Evolutionary conservation across 768 basidiomycete species (phyloP), one percentile per base, ranked within the genome.

Genomic region (Trametes maxima): DNA sequence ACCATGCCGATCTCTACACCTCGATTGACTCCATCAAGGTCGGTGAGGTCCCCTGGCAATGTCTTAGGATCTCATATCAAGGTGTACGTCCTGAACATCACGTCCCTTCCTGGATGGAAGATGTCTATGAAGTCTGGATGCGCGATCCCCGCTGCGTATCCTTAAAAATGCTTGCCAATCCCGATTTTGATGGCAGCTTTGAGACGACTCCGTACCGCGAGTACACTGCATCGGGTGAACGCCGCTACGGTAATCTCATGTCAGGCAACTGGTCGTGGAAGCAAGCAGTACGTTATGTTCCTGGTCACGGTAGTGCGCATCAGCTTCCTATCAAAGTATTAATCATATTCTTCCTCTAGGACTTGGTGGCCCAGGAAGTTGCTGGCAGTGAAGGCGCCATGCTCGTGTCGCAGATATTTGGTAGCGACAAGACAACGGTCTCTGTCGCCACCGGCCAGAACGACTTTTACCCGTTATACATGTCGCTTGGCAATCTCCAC

Each of bases 41-140:
- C 19, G 77, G 76, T 12, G 74, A 75, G 25, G 67, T 71, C 16
- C 73, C 76, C 0, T 82, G 80, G 79, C 21, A 74, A 7, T 67
- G 63, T 2, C 76, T 80, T 57, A 55, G 64, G 0, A 42, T 77
- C 17, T 54, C 58, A 5, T 77, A 76, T 37, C 21, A 24, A 24
- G 0, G 54, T 12, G 25, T 14, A 8, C 13, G 49, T 35, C 33
- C 57, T 5, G 63, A 63, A 0, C 54, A 57, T 0, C 7, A 66
- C 43, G 43, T 19, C 6, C 43, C 12, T 19, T 11, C n/a, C 43
- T 44, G 43, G 43, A 44, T 19, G 43, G 43, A 44, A 6, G 43
- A 44, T 10, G n/a, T 5, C 5, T 46, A 46, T 22, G 19, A 46
- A 22, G 22, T 46, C 19, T 16, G 13, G 45, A 21, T n/a, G 12